Evolutionary conservation across 768 basidiomycete genomes (phyloP).

Genomic region (Lactarius hatsudake): DNA sequence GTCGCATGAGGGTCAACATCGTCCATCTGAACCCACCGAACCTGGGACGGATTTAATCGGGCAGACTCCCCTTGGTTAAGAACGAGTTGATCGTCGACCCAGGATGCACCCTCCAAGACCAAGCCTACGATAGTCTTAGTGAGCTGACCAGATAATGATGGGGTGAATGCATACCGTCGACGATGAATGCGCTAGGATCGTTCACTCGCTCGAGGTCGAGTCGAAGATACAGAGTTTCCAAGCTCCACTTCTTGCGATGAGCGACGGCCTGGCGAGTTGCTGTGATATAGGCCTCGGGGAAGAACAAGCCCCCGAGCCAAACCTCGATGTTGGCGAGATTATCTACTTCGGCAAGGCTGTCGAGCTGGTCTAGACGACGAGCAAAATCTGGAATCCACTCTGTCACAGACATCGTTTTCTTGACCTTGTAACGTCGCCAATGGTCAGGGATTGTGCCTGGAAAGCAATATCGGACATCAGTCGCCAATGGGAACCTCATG

Average conservation of each 20-base stretch:
- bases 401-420: constrained; percentile 74
- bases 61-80: constrained; percentile 86
- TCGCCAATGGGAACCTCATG: constrained; percentile 11
- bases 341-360: constrained; percentile 62
- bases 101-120: constrained; percentile 81
- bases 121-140: constrained; percentile 54
- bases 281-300: constrained; percentile 94
- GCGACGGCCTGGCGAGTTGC: constrained; percentile 96
- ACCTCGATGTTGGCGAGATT: constrained; percentile 71
- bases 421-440: constrained; percentile 89
- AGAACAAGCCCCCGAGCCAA: constrained; percentile 93
- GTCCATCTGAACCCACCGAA: constrained; percentile 75
- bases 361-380: constrained; percentile 79
- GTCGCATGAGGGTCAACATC: constrained; percentile 42
- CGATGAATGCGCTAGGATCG: constrained; percentile 75
- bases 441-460: constrained; percentile 83
- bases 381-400: constrained; percentile 84
- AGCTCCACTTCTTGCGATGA: constrained; percentile 86
- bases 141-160: constrained; percentile 18
- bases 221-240: constrained; percentile 80
- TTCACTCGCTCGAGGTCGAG: constrained; percentile 81
- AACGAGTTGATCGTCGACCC: constrained; percentile 63
- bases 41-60: constrained; percentile 73
- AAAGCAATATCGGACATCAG: constrained; percentile 23
- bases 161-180: constrained; percentile 65